phyloP scores from a whole-genome alignment of 192 early-diverging fungal genomes.

The Martensiomyces pterosporus region DNA sequence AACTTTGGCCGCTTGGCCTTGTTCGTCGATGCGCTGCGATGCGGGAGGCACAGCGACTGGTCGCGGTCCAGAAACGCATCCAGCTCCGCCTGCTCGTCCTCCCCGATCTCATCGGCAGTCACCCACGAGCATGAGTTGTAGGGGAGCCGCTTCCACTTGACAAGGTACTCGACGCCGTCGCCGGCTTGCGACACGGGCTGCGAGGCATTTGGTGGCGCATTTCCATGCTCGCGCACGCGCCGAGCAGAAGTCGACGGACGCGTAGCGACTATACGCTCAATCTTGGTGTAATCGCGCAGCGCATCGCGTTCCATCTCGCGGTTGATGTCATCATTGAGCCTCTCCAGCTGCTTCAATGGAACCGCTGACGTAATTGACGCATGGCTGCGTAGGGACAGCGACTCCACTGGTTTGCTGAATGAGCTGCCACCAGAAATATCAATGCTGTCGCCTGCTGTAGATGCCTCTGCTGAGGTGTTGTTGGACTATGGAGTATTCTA shows the following conservation, averaged over 20 bases:
- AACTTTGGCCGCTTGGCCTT: conserved; percentile 71
- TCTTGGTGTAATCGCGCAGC: conserved; percentile 76
- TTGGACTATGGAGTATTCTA: not conserved
- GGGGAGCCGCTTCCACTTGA: conserved; percentile 86
- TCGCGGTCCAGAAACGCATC: conserved; percentile 81
- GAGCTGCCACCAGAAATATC: not conserved
- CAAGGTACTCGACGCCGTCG: conserved; percentile 74
- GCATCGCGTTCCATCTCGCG: conserved; percentile 74
- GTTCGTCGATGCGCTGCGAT: conserved; percentile 52
- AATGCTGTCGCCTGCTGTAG: not conserved
- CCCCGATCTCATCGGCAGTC: conserved; percentile 58
- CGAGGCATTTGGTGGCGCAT: conserved; percentile 7
- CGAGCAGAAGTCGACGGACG: conserved; percentile 41
- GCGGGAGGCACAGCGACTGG: conserved; percentile 67
- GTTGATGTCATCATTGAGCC: conserved; percentile 61
- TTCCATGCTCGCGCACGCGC: conserved; percentile 24
- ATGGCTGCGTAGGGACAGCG: conserved; percentile 42
- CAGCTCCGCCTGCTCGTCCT: conserved; percentile 77
- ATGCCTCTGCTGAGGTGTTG: not conserved
- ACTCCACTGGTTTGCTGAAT: conserved; percentile 31
- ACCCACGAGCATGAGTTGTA: conserved; percentile 95
- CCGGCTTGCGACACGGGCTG: conserved; percentile 29
- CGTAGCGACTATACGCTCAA: conserved; percentile 85
- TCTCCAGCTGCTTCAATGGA: conserved; percentile 11
- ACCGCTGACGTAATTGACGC: conserved; percentile 14